Evolutionary conservation across 2,329 filamentous ascomycete species (phyloP).

Genomic region (Diaporthe destruens): DNA sequence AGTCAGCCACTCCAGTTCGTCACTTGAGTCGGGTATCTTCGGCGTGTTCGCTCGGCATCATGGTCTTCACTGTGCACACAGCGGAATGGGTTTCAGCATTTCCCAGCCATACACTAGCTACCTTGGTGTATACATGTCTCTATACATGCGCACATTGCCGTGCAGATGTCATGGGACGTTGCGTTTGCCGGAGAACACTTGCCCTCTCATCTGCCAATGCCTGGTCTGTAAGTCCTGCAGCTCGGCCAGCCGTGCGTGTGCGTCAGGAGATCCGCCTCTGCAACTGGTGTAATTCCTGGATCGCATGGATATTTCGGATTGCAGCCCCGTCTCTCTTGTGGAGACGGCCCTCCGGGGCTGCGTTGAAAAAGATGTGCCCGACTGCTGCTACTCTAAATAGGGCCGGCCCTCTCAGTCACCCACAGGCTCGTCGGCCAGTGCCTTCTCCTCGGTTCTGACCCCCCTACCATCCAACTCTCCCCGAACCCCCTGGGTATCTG

Average conservation of each 20-base stretch:
- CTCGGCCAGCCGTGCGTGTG: not conserved
- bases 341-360: not conserved
- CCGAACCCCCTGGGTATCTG: not conserved
- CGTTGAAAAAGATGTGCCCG: not conserved
- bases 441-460: not conserved
- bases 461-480: not conserved
- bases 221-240: not conserved
- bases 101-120: not conserved
- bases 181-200: not conserved
- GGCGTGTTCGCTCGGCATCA: no score
- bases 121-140: not conserved
- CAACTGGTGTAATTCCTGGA: not conserved
- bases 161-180: not conserved
- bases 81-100: no score
- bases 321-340: not conserved
- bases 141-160: not conserved
- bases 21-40: no score
- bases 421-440: not conserved
- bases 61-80: no score
- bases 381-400: not conserved
- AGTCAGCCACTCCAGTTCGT: not conserved
- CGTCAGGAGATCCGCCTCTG: not conserved
- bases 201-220: not conserved
- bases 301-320: not conserved
- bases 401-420: no score